A percentile compares a stretch with the other conserved stretches of the same genome.
Evolutionary conservation across 2,329 filamentous ascomycete genomes (phyloP).

Genomic region (Aaosphaeria arxii): DNA sequence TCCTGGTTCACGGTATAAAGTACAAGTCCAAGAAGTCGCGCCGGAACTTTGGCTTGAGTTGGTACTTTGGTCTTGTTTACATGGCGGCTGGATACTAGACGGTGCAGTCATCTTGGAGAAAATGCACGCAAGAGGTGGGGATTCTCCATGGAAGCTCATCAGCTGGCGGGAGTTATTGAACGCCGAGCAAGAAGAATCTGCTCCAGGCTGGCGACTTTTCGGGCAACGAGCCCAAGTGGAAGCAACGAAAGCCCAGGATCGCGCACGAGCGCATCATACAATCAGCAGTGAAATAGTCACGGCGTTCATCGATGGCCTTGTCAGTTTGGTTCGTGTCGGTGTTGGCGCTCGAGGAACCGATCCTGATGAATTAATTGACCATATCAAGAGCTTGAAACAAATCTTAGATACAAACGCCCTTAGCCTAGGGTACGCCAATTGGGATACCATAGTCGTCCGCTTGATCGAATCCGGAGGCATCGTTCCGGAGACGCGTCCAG

Average conservation of each 20-base stretch:
- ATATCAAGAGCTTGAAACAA: slow-evolving; percentile 33
- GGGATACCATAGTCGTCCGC: slow-evolving; percentile 49
- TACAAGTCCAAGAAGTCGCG: slow-evolving; percentile 38
- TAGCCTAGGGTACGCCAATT: slow-evolving; percentile 40
- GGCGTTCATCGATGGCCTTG: slow-evolving; percentile 53
- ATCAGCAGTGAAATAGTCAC: slow-evolving; percentile 59
- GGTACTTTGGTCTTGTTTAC: slow-evolving; percentile 51
- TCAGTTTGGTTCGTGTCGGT: slow-evolving; percentile 45
- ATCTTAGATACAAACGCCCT: slow-evolving; percentile 38
- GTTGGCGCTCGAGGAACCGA: slow-evolving; percentile 39
- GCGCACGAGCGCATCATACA: slow-evolving; percentile 40
- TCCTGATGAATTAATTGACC: slow-evolving; percentile 30
- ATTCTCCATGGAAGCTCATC: slow-evolving; percentile 27
- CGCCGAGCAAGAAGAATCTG: slow-evolving; percentile 17
- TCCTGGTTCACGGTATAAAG: slow-evolving; percentile 42
- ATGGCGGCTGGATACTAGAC: slow-evolving; percentile 46
- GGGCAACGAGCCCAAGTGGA: slow-evolving; percentile 10
- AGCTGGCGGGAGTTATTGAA: slow-evolving; percentile 44
- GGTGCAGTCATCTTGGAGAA: slow-evolving; percentile 40
- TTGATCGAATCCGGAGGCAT: slow-evolving; percentile 49
- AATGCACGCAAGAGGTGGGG: slow-evolving; percentile 17
- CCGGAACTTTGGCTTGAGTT: slow-evolving; percentile 52
- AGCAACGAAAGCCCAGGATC: slow-evolving; percentile 18
- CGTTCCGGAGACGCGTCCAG: slow-evolving; percentile 44
- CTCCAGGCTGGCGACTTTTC: slow-evolving; percentile 23